Evolutionary conservation across 768 basidiomycete genomes (phyloP).

Genomic region (Boletus barrowsii): DNA sequence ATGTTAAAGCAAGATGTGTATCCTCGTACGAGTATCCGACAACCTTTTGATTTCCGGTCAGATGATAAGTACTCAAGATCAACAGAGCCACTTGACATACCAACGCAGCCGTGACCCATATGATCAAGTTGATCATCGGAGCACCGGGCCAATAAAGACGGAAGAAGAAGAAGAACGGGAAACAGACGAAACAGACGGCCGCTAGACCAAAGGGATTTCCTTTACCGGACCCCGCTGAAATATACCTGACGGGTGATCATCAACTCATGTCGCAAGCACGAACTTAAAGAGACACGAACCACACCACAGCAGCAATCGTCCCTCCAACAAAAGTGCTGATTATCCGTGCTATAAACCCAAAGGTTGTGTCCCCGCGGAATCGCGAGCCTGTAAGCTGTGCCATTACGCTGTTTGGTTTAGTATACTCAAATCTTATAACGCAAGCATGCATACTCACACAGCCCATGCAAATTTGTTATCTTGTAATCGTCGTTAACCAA

Average conservation of each 20-base stretch:
- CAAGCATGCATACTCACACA: constrained; percentile 41
- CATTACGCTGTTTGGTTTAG: constrained; percentile 54
- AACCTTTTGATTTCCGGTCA: constrained; percentile 39
- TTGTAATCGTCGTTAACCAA: constrained; percentile 20
- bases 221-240: constrained; percentile 54
- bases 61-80: not conserved
- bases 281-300: constrained; percentile 40
- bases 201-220: constrained; percentile 71
- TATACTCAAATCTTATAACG: not conserved
- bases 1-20: constrained; percentile 42
- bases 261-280: not conserved
- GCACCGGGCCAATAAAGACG: constrained; percentile 71
- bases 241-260: constrained; percentile 49
- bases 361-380: constrained; percentile 73
- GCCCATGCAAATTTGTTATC: constrained; percentile 70
- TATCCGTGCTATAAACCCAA: constrained; percentile 59
- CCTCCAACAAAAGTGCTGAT: constrained; percentile 65
- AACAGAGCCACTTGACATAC: constrained; percentile 34
- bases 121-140: constrained; percentile 66
- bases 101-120: constrained; percentile 60
- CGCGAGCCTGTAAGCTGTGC: constrained; percentile 67
- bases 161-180: constrained; percentile 67
- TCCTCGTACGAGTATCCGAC: constrained; percentile 75
- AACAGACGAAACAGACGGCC: constrained; percentile 61
- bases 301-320: constrained; percentile 58